Evolutionary conservation across 2,329 filamentous ascomycete genomes (phyloP), one percentile per base, ranked within the genome.

Genomic region (Arthrinium phaeospermum): DNA sequence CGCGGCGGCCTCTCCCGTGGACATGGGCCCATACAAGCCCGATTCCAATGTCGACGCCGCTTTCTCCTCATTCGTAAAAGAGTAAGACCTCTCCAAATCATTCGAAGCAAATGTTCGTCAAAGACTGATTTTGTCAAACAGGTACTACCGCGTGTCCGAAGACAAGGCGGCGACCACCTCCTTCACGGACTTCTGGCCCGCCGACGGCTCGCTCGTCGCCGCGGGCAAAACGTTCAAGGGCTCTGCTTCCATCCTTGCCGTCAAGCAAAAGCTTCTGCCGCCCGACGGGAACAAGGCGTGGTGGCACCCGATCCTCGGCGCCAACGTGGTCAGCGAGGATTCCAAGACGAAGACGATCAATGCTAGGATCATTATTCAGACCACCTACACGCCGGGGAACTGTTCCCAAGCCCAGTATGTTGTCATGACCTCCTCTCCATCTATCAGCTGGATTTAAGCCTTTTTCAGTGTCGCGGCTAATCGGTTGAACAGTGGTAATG

Each of bases 381-480:
- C 73, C 13, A 74, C 34, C 14, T 74, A 70, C 22, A 73, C 68
- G 12, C 72, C 72, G 4, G 72, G 73, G 1, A 74, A 73, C 37
- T 74, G 72, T 61, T 74, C 72, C 1, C 72, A 73, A n/a, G 72
- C 73, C n/a, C 72, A 72, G 73, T 74, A 61, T 41, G 73, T 72
- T 7, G 7, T 41, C 22, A 70, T 4, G 71, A 14, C 27, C 34
- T 2, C 3, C 16, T n/a, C n/a, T n/a, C n/a, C n/a, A n/a, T n/a
- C n/a, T n/a, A n/a, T n/a, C n/a, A n/a, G n/a, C n/a, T n/a, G n/a
- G n/a, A n/a, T n/a, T n/a, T n/a, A n/a, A n/a, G n/a, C n/a, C n/a
- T n/a, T 2, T 10, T 12, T 8, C 24, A 0, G 3, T 19, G 64
- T 12, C 41, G 41, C 34, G 5, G 22, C 67, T 68, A n/a, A 68